Evolutionary conservation across 164 flowering plant species (phyloP), one percentile per base, ranked within the genome.

Genomic region (Taxillus chinensis): DNA sequence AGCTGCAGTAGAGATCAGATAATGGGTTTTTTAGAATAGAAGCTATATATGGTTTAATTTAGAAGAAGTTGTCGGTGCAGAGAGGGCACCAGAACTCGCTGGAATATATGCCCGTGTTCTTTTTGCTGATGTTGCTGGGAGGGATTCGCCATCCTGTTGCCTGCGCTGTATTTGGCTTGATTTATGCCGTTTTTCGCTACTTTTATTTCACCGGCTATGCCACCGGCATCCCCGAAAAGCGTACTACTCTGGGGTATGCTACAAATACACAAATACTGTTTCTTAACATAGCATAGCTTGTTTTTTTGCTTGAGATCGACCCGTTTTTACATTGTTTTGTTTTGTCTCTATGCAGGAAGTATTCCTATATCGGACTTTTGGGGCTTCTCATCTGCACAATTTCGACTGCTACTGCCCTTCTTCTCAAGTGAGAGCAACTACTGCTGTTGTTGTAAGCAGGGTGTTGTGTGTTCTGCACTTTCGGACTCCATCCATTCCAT

Each of bases 51-150:
- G 27, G 0, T 0, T 27, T 27, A 27, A 27, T 27, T 27, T 27
- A 27, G 27, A 27, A 27, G 27, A 27, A 27, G 27, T 27, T 27
- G 46, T 2, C n/a, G 49, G 14, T 62, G 72, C 82, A 87, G 92
- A 83, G 96, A 72, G 96, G 95, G 63, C 97, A 91, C 66, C 97
- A 91, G 75, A 88, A 86, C 68, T 85, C 96, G 8, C 70, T 91
- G 75, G 97, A 91, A 66, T 37, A 75, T 82, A 79, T 87, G 96
- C 95, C 98, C 0, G 3, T 78, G 67, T 89, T 81, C 77, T 89
- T 89, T 72, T 55, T 65, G 64, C 37, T 82, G 77, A 74, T 89
- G 86, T 55, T 78, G 14, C 42, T 89, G 4, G 96, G 96, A 65
- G 98, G 98, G 14, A 64, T 89, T 39, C 73, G 53, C 51, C 87